These are phyloP conservation scores for Saksenaea vasiformis DNA, from an alignment of 371 early-diverging fungal genomes.

Conservation along the genomic window DNA sequence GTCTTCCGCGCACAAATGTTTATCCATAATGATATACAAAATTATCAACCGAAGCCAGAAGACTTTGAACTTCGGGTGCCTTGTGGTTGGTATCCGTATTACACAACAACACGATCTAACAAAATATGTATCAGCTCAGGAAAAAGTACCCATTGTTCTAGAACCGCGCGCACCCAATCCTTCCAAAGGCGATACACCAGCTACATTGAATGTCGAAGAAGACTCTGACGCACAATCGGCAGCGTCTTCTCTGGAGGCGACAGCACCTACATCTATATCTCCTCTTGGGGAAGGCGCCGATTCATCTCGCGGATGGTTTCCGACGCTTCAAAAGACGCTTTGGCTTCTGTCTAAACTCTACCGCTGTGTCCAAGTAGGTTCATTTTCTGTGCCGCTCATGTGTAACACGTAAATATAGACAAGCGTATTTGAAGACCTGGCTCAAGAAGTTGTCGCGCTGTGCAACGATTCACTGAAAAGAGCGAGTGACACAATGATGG, in stretches of 20 bases:
- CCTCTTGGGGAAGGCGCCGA: conserved; percentile 37
- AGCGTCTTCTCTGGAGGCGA: conserved; percentile 12
- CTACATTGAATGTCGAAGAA: conserved; percentile 44
- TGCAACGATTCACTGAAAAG: conserved; percentile 63
- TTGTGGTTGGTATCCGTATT: conserved; percentile 5
- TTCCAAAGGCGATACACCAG: conserved; percentile 13
- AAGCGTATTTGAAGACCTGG: conserved; percentile 78
- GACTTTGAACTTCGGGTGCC: conserved; percentile 51
- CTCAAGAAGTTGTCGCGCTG: conserved; percentile 78
- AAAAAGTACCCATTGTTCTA: conserved; percentile 30
- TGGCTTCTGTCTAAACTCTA: conserved; percentile 83
- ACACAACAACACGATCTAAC: not conserved
- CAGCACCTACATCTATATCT: conserved; percentile 36
- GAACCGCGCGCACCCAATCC: conserved; percentile 9
- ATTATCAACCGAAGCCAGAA: conserved; percentile 70
- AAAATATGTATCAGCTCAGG: not conserved
- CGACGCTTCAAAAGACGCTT: conserved; percentile 77
- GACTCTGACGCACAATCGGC: conserved; percentile 28
- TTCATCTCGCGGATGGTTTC: conserved; percentile 74
- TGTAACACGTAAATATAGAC: conserved; percentile 33
- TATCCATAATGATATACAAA: conserved; percentile 76
- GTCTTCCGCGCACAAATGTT: conserved; percentile 84
- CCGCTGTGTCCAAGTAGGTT: conserved; percentile 66
- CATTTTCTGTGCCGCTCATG: not conserved
- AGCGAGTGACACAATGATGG: conserved; percentile 49